These are phyloP conservation scores for Tieghemostelium lacteum DNA, from an alignment of 78 protist genomes.

Conservation along the genomic window DNA sequence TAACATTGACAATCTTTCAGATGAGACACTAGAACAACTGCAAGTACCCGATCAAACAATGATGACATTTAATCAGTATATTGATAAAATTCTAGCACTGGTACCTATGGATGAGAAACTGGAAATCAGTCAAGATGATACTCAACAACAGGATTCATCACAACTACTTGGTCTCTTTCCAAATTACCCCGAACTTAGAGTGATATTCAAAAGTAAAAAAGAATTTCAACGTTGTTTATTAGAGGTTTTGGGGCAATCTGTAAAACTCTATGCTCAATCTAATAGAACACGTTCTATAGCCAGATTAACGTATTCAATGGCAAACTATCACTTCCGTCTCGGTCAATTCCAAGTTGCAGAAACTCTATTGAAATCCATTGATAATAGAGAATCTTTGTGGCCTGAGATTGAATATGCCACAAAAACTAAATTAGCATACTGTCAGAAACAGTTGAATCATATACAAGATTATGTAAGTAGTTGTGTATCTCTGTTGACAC, in stretches of 20 bases:
- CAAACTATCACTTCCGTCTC: conserved; percentile 20
- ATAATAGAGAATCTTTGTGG: conserved; percentile 65
- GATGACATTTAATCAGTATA: too few relatives aligned
- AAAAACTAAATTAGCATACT: conserved; percentile 40
- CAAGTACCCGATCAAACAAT: background rate
- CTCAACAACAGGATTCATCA: background rate
- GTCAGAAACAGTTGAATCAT: conserved; percentile 49
- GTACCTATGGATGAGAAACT: too few relatives aligned
- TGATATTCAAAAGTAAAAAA: conserved; percentile 43
- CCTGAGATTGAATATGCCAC: conserved; percentile 38
- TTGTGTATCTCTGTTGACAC: conserved; percentile 33
- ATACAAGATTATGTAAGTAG: conserved; percentile 36
- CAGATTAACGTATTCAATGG: conserved; percentile 48
- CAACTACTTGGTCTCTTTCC: background rate
- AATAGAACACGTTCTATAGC: conserved; percentile 40
- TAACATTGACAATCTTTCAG: background rate
- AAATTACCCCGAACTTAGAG: too few relatives aligned
- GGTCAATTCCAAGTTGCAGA: conserved; percentile 20
- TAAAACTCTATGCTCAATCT: conserved; percentile 33
- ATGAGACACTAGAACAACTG: too few relatives aligned
- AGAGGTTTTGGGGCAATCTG: conserved; percentile 32
- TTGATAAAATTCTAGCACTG: too few relatives aligned
- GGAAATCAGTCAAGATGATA: too few relatives aligned
- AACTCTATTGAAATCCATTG: conserved; percentile 30
- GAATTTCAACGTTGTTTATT: conserved; percentile 22